Percentiles rank a stretch among this genome's conserved stretches.
Evolutionary conservation across 306 rosid genomes (phyloP).

Genomic region (Glycyrrhiza uralensis): DNA sequence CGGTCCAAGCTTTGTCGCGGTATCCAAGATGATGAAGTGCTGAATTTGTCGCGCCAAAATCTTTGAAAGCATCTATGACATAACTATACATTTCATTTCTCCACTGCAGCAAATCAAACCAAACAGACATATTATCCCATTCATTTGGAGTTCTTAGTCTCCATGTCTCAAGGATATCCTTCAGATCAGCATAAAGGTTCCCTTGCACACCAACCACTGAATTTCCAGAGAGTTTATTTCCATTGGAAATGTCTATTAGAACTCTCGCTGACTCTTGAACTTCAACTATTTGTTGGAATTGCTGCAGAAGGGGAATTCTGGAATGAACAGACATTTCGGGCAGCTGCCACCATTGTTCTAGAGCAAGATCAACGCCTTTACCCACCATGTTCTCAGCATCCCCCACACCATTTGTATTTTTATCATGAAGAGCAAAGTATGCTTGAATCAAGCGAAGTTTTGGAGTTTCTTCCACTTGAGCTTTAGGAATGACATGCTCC

Average conservation of each 20-base stretch:
- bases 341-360: constrained; percentile 99
- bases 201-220: constrained; percentile 78
- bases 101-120: constrained; percentile 99
- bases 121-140: constrained; percentile 98
- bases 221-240: constrained; percentile 70
- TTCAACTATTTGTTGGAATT: constrained; percentile 97
- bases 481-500: constrained; percentile 95
- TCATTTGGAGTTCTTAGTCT: constrained; percentile 96
- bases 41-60: constrained; percentile 65
- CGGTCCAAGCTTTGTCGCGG: constrained; percentile 99
- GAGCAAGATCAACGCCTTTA: constrained; percentile 92
- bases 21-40: constrained; percentile 97
- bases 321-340: constrained; percentile 98
- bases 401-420: constrained; percentile 81
- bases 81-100: constrained; percentile 96
- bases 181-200: constrained; percentile 94
- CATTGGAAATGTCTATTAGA: constrained; percentile 82
- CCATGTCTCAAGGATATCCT: constrained; percentile 99
- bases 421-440: constrained; percentile 88
- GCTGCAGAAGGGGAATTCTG: constrained; percentile 96
- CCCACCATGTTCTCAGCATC: constrained; percentile 89
- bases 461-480: constrained; percentile 98
- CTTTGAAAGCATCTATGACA: constrained; percentile 97
- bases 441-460: constrained; percentile 89
- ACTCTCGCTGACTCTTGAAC: constrained; percentile 91